Evolutionary conservation across 1,284 basidiomycete genomes (phyloP), one percentile per base, ranked within the genome.

Genomic region (Gymnopus androsaceus): DNA sequence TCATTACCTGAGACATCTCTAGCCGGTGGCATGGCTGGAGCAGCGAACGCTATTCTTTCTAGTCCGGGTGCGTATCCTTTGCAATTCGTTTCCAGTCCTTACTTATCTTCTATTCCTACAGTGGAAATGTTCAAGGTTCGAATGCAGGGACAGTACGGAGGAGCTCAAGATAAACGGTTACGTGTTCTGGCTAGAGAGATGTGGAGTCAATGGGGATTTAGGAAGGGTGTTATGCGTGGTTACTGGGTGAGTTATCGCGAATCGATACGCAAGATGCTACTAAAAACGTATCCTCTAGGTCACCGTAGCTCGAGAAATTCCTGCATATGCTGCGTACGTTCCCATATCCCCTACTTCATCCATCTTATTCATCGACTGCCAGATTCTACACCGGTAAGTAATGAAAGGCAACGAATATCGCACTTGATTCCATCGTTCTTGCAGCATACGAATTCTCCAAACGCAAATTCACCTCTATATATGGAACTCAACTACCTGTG

Each of bases 81-180:
- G 54, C n/a, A 7, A 12, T 9, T 14, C 31, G 3, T 9, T 51
- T 12, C 47, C 23, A 34, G 41, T 11, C 41, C 59, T 27, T 28
- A 17, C 45, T 12, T 3, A 28, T 23, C 25, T 21, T 47, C 42
- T 21, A 2, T 33, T 8, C 4, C n/a, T n/a, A n/a, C 59, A 90
- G 90, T 92, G 52, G 90, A 92, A 69, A 90, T 92, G 87, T 90
- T 91, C 72, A 93, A 95, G 74, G 93, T 98, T 45, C 84, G 93
- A n/a, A 97, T 98, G 95, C 95, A 98, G 73, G 94, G 92, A 4
- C 92, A 95, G 67, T 94, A 94, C 63, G 92, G 90, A 17, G 80
- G 77, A 2, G 77, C 82, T 9, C 77, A 80, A 4, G 93, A 95
- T 67, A 92, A 95, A 73, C 81, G 84, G 41, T 78, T 97, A 30